Evolutionary conservation across 805 yeast genomes (phyloP), one percentile per base, ranked within the genome.

Genomic region (baker's yeast (Saccharomyces cerevisiae)): DNA sequence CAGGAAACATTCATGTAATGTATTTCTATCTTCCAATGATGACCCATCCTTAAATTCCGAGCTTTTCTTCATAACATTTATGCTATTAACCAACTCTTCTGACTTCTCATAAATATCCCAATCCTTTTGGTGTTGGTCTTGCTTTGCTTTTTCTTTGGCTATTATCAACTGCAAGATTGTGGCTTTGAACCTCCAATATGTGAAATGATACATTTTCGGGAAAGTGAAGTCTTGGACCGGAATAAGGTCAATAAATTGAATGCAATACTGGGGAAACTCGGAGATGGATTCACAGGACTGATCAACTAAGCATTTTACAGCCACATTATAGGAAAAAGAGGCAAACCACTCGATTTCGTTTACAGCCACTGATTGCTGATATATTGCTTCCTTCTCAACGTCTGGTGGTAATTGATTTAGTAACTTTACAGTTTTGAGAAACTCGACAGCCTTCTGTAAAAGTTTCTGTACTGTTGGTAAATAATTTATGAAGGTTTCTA

Each of bases 331-430:
- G 0, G 73, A 59, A 5, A 65, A 65, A 1, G 76, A 65, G 0
- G 72, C 64, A 58, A 74, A 72, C 79, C 79, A 75, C 57, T 70
- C 75, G 22, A 72, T 57, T 47, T 75, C 79, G 47, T 66, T 66
- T 5, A 59, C 55, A 0, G 71, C 60, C n/a, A 70, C 57, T 5
- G 51, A 51, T 26, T 59, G 10, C 22, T 47, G 48, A 17, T 48
- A 48, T 29, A 21, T 32, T 13, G 21, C 55, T 36, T 27, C 30
- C 51, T 54, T 48, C 46, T 48, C 51, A 11, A 21, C 14, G n/a
- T 48, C 24, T 21, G 41, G 11, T 4, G 27, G 46, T 13, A 54
- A 30, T 29, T 47, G 50, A 22, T 32, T 50, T 8, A 54, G 46
- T 3, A 50, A 48, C 27, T 50, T 54, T 32, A 52, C 48, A 36